These are phyloP conservation scores for Acacia pycnantha DNA, from an alignment of 331 rosid species.

Conservation along the genomic window DNA sequence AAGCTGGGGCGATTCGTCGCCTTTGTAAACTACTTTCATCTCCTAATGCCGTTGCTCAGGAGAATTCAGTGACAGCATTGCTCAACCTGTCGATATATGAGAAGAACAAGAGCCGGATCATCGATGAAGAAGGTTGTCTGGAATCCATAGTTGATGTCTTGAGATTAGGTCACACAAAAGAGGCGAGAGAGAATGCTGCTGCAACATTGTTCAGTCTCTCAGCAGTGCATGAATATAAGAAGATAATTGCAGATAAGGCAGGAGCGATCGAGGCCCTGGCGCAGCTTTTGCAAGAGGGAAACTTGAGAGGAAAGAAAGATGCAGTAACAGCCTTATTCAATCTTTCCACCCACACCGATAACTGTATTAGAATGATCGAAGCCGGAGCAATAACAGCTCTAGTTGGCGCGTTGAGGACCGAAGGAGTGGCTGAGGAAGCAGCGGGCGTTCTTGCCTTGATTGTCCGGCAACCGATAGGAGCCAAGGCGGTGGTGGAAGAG, in stretches of 20 bases:
- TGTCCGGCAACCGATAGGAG: slow-evolving; percentile 72
- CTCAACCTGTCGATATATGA: slow-evolving; percentile 88
- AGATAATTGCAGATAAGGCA: slow-evolving; percentile 72
- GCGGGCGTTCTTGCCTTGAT: slow-evolving; percentile 89
- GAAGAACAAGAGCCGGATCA: slow-evolving; percentile 79
- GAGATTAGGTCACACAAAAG: slow-evolving; percentile 82
- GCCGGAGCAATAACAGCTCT: slow-evolving; percentile 86
- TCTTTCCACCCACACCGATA: slow-evolving; percentile 82
- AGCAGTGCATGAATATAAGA: slow-evolving; percentile 86
- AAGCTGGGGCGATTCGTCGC: slow-evolving; percentile 92
- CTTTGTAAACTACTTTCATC: slow-evolving; percentile 68
- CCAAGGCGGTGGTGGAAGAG: slow-evolving; percentile 68
- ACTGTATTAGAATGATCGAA: slow-evolving; percentile 71
- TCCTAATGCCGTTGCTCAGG: slow-evolving; percentile 73
- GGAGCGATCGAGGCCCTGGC: slow-evolving; percentile 85
- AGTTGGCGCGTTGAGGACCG: slow-evolving; percentile 66
- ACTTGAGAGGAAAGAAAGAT: slow-evolving; percentile 90
- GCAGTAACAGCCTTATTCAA: slow-evolving; percentile 92
- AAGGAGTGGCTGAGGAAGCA: slow-evolving; percentile 93
- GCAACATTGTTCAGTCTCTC: slow-evolving; percentile 96
- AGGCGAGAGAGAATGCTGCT: slow-evolving; percentile 94
- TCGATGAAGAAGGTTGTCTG: slow-evolving; percentile 81
- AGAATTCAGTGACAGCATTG: slow-evolving; percentile 93
- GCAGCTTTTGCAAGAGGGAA: slow-evolving; percentile 68
- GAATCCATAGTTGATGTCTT: slow-evolving; percentile 71